phyloP scores from a whole-genome alignment of 176 grass and related monocot species.

The Pontederia paniculata region DNA sequence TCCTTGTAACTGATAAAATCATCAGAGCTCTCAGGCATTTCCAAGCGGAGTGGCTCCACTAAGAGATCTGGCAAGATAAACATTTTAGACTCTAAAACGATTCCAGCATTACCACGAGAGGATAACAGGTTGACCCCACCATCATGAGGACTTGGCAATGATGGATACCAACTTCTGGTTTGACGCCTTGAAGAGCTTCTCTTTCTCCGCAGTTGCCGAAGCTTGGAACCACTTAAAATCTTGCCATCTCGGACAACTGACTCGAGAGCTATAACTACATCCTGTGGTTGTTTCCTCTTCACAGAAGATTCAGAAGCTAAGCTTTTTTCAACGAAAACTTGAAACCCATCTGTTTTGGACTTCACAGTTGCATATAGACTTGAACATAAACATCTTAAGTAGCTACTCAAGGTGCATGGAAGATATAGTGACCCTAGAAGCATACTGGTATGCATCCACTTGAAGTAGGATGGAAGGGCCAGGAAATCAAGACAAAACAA shows the following conservation, averaged over 20 bases:
- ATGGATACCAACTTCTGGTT: constrained; percentile 12
- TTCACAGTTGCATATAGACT: not conserved
- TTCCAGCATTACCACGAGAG: not conserved
- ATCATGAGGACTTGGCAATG: constrained; percentile 17
- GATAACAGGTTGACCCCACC: constrained; percentile 18
- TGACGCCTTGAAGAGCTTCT: constrained; percentile 43
- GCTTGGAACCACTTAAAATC: constrained; percentile 25
- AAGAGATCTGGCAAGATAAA: not conserved
- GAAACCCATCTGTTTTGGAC: constrained; percentile 18
- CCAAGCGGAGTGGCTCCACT: constrained; percentile 1
- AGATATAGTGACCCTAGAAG: constrained; percentile 42
- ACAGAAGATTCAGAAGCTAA: not conserved
- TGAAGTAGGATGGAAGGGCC: constrained; percentile 57
- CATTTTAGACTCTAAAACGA: not conserved
- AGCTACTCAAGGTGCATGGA: constrained; percentile 26
- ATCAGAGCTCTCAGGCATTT: constrained; percentile 13
- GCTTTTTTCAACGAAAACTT: constrained; percentile 11
- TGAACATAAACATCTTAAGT: not conserved
- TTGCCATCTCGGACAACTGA: constrained; percentile 25
- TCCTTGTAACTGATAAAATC: constrained; percentile 53
- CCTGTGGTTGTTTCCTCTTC: not conserved
- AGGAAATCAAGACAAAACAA: constrained; percentile 54
- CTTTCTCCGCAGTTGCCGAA: constrained; percentile 56
- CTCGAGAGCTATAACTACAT: constrained; percentile 7
- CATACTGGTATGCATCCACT: constrained; percentile 42